phyloP scores from a whole-genome alignment of 805 yeast genomes.

The Candida qinlingensis region DNA sequence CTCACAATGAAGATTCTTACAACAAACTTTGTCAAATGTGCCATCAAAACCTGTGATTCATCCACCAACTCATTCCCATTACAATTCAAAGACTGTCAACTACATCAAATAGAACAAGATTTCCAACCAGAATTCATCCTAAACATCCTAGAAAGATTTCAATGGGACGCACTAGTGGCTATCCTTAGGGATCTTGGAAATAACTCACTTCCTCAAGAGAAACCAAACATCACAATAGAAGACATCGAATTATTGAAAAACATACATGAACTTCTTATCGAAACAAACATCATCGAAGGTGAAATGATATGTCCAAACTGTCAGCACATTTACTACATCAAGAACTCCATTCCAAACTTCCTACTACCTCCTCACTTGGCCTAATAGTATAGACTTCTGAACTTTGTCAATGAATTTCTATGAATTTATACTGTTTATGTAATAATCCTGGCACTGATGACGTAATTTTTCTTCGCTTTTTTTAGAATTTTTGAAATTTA shows the following conservation, averaged over 20 bases:
- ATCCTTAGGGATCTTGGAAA: constrained; percentile 70
- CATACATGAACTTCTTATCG: constrained; percentile 71
- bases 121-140: constrained; percentile 75
- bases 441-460: not conserved
- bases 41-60: constrained; percentile 74
- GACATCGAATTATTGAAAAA: constrained; percentile 54
- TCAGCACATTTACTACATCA: constrained; percentile 81
- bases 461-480: not conserved
- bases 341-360: constrained; percentile 91
- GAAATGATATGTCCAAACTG: constrained; percentile 86
- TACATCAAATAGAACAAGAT: constrained; percentile 69
- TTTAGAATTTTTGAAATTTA: not conserved
- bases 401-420: not conserved
- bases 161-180: constrained; percentile 78
- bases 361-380: constrained; percentile 92
- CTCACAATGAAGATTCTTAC: constrained; percentile 79
- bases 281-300: constrained; percentile 85
- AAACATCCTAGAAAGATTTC: constrained; percentile 72
- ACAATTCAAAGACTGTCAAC: constrained; percentile 57
- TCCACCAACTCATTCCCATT: constrained; percentile 80
- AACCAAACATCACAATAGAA: constrained; percentile 39
- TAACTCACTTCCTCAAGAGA: constrained; percentile 48
- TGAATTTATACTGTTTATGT: not conserved
- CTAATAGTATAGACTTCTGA: constrained; percentile 8
- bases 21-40: constrained; percentile 94